phyloP scores from a whole-genome alignment of 306 rosid species.

The Elaeagnus macrophylla region DNA sequence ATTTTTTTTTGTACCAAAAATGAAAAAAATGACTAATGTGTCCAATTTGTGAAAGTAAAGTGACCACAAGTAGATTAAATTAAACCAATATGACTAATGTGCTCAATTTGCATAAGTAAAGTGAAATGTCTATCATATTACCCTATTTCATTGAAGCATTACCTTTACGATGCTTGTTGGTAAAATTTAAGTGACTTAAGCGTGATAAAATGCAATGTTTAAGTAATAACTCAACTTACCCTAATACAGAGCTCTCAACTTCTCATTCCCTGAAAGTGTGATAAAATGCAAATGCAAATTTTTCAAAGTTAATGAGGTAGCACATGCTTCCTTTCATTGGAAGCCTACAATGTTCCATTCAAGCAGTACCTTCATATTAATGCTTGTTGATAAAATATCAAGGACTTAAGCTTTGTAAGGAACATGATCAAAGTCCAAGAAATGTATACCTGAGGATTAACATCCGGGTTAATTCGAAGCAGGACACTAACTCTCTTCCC shows the following conservation, averaged over 20 bases:
- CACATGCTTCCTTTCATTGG: neutral
- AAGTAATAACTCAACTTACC: neutral
- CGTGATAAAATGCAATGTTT: neutral
- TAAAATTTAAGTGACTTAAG: too few species aligned
- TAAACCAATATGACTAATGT: too few species aligned
- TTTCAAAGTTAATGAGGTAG: neutral
- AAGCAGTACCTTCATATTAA: neutral
- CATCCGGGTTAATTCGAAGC: slow-evolving; percentile 88
- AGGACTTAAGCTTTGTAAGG: neutral
- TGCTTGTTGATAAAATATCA: neutral
- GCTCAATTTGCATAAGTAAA: too few species aligned
- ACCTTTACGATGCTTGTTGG: too few species aligned
- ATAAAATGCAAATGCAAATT: neutral
- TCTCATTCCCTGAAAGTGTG: neutral
- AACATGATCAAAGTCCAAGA: neutral
- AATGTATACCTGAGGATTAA: slow-evolving; percentile 72
- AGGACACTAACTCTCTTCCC: slow-evolving; percentile 69
- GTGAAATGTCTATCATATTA: too few species aligned
- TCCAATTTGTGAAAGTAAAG: too few species aligned
- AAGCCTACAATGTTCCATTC: neutral
- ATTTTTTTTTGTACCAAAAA: too few species aligned
- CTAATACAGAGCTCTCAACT: neutral
- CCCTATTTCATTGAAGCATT: too few species aligned
- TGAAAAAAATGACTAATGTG: too few species aligned
- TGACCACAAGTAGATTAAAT: too few species aligned